Conservation (phyloP, 1,139 yeast genomes). For the Diutina rugosa region DNA sequence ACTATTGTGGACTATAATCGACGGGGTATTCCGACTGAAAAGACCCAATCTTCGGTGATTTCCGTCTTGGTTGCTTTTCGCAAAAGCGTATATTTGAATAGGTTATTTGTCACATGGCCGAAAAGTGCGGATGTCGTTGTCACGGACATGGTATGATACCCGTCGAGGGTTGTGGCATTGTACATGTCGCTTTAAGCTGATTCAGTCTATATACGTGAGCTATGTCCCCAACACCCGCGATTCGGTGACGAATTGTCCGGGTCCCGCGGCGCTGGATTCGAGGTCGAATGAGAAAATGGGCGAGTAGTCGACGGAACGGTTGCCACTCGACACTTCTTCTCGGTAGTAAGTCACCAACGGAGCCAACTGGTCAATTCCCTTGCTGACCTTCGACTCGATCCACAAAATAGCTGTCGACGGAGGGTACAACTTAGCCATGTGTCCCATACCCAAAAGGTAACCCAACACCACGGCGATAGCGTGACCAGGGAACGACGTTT, state of each 20-base stretch:
- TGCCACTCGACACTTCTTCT: conserved; percentile 36
- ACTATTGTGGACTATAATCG: too few species aligned
- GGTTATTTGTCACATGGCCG: not conserved
- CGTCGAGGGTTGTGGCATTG: too few species aligned
- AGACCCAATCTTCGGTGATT: not conserved
- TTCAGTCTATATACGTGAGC: not conserved
- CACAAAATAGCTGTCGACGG: conserved; percentile 54
- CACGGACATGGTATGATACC: not conserved
- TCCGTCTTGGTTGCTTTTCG: not conserved
- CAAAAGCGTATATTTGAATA: not conserved
- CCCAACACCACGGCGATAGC: conserved; percentile 29
- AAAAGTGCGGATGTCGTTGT: not conserved
- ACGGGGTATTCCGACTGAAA: too few species aligned
- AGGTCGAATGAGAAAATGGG: conserved; percentile 18
- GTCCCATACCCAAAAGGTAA: conserved; percentile 41
- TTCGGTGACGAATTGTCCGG: not conserved
- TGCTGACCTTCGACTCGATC: conserved; percentile 46
- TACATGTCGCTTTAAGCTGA: not conserved
- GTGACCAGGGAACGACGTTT: conserved; percentile 69
- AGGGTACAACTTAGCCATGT: conserved; percentile 42
- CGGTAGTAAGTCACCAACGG: conserved; percentile 37
- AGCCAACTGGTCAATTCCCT: conserved; percentile 41
- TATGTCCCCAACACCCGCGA: not conserved
- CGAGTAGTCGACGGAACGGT: conserved; percentile 12
- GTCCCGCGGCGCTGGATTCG: conserved; percentile 3